Conservation (phyloP, 2,329 filamentous ascomycete species). For the Cladosporium halotolerans region DNA sequence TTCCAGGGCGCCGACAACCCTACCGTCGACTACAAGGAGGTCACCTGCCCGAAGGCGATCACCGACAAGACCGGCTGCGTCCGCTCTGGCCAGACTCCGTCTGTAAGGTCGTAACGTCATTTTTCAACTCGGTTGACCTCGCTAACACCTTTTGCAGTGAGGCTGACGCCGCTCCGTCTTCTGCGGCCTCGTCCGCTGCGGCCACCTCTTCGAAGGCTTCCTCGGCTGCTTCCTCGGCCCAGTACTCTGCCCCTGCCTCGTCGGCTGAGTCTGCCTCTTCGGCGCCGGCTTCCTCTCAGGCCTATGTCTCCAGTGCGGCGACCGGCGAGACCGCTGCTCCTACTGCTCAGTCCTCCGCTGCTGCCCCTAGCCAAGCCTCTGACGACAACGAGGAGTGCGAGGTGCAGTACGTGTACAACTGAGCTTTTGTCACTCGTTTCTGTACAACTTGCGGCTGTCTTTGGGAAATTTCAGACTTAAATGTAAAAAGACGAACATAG, state of each 20-base stretch:
- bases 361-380: background rate
- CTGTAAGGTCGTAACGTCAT: background rate
- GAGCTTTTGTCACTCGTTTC: background rate
- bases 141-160: constrained; percentile 5
- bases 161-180: background rate
- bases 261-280: constrained; percentile 5
- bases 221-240: constrained; percentile 7
- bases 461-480: background rate
- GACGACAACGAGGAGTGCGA: constrained; percentile 13
- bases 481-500: background rate
- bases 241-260: background rate
- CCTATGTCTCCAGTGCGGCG: constrained; percentile 4
- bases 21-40: constrained; percentile 48
- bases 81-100: constrained; percentile 20
- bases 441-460: no score
- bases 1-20: constrained; percentile 43
- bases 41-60: constrained; percentile 49
- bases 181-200: constrained; percentile 8
- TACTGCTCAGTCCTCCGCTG: constrained; percentile 4
- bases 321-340: background rate
- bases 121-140: background rate
- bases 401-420: constrained; percentile 20
- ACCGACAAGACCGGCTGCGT: constrained; percentile 40
- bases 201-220: constrained; percentile 9
- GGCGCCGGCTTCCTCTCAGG: constrained; percentile 2